Evolutionary conservation across 2,329 filamentous ascomycete genomes (phyloP).

Genomic region (Epicoccum nigrum): DNA sequence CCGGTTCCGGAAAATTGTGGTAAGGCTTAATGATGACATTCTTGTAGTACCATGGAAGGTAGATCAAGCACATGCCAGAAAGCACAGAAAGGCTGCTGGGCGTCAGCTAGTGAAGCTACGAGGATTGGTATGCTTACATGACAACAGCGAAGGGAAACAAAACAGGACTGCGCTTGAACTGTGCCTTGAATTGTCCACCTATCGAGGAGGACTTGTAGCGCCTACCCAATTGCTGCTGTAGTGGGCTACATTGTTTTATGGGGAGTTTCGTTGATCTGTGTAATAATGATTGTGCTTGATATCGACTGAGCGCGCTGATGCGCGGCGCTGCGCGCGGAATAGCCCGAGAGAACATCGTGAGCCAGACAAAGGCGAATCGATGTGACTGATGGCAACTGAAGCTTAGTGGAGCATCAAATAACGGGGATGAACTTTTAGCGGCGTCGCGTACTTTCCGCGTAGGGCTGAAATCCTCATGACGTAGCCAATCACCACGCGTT

Average conservation of each 20-base stretch:
- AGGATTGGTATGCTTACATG: conserved; percentile 20
- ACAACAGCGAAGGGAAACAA: conserved; percentile 45
- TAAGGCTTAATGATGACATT: conserved; percentile 56
- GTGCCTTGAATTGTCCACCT: conserved; percentile 35
- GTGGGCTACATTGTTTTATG: conserved; percentile 31
- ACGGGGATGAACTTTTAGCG: conserved; percentile 36
- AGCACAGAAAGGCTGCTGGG: conserved; percentile 46
- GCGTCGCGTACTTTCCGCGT: conserved; percentile 32
- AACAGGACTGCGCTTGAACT: conserved; percentile 49
- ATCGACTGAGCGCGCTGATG: conserved; percentile 28
- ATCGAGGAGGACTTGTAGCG: conserved; percentile 40
- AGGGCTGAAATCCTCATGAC: conserved; percentile 42
- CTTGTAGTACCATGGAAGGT: conserved; percentile 55
- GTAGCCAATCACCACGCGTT: conserved; percentile 38
- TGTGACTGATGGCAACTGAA: conserved; percentile 15
- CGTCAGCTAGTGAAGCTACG: conserved; percentile 9
- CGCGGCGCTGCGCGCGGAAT: conserved; percentile 34
- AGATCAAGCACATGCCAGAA: conserved; percentile 47
- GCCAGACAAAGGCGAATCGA: conserved; percentile 23
- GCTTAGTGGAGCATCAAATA: conserved; percentile 27
- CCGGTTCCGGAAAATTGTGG: conserved; percentile 68
- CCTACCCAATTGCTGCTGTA: conserved; percentile 33
- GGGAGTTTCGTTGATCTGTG: conserved; percentile 29
- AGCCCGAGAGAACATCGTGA: conserved; percentile 48
- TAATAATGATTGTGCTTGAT: conserved; percentile 31